These are phyloP conservation scores for Parafenestella ontariensis DNA, from an alignment of 2,329 filamentous ascomycete genomes.

Conservation along the genomic window DNA sequence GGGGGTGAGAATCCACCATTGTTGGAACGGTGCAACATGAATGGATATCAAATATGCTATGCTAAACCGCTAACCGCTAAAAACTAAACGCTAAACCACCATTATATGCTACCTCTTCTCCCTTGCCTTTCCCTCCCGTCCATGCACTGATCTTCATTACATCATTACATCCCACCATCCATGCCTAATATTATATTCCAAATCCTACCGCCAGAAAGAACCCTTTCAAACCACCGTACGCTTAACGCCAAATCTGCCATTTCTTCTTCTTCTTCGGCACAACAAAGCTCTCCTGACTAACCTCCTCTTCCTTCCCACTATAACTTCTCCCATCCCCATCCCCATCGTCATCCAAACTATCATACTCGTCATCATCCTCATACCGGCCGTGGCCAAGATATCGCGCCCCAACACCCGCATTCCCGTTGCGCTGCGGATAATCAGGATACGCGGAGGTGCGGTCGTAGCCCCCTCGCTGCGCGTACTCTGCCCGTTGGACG, in stretches of 20 bases:
- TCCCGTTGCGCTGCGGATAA: slow-evolving; percentile 27
- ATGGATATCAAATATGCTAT: neutral
- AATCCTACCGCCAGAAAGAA: neutral
- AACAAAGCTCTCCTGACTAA: slow-evolving; percentile 43
- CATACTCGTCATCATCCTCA: slow-evolving; percentile 39
- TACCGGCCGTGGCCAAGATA: slow-evolving; percentile 42
- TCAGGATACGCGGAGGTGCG: slow-evolving; percentile 28
- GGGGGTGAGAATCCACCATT: too few relatives aligned
- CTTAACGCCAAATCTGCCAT: slow-evolving; percentile 48
- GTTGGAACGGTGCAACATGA: too few relatives aligned
- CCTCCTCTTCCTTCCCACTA: slow-evolving; percentile 35
- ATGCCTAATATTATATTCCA: too few relatives aligned
- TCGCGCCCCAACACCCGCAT: slow-evolving; percentile 37
- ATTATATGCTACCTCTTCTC: neutral
- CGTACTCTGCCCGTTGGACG: slow-evolving; percentile 24
- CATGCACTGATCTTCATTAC: neutral
- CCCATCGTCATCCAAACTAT: slow-evolving; percentile 24
- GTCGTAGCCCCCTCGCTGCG: slow-evolving; percentile 29
- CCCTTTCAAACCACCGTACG: neutral
- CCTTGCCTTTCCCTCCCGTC: neutral
- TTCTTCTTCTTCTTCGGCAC: slow-evolving; percentile 49
- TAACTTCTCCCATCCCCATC: slow-evolving; percentile 28
- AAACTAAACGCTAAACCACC: neutral
- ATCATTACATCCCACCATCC: neutral
- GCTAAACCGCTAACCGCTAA: neutral